Conservation (phyloP, 2,329 filamentous ascomycete genomes). For the Nemania serpens region DNA sequence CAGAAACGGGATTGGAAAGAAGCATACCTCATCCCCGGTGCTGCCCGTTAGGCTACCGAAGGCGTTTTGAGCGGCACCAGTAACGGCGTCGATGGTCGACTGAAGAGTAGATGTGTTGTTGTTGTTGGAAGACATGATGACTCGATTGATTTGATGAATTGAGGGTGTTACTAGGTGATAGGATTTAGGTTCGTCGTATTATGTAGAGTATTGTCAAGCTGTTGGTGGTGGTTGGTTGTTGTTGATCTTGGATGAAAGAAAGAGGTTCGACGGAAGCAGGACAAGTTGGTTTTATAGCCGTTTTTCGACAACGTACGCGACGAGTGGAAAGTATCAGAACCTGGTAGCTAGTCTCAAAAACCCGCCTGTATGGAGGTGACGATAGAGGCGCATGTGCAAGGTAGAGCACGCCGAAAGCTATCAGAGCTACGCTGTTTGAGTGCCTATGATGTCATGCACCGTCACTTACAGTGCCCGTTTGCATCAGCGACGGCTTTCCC, state of each 20-base stretch:
- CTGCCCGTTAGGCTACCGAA: constrained; percentile 76
- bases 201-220: neutral
- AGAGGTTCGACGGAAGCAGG: neutral
- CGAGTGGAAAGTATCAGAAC: neutral
- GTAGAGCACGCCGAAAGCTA: constrained; percentile 9
- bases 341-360: constrained; percentile 16
- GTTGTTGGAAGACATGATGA: constrained; percentile 49
- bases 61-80: constrained; percentile 72
- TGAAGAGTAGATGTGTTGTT: constrained; percentile 74
- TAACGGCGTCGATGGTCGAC: constrained; percentile 74
- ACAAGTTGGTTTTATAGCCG: constrained; percentile 17
- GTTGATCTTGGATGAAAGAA: neutral
- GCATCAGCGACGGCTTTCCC: constrained; percentile 1
- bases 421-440: neutral
- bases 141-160: constrained; percentile 7
- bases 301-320: neutral
- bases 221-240: neutral
- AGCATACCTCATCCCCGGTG: constrained; percentile 64
- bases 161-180: neutral
- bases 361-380: constrained; percentile 16
- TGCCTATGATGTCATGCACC: constrained; percentile 24
- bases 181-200: constrained; percentile 1
- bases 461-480: neutral
- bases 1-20: neutral
- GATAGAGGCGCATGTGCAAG: constrained; percentile 19